phyloP scores from a whole-genome alignment of 2,329 filamentous ascomycete genomes.

The Fusarium armeniacum region DNA sequence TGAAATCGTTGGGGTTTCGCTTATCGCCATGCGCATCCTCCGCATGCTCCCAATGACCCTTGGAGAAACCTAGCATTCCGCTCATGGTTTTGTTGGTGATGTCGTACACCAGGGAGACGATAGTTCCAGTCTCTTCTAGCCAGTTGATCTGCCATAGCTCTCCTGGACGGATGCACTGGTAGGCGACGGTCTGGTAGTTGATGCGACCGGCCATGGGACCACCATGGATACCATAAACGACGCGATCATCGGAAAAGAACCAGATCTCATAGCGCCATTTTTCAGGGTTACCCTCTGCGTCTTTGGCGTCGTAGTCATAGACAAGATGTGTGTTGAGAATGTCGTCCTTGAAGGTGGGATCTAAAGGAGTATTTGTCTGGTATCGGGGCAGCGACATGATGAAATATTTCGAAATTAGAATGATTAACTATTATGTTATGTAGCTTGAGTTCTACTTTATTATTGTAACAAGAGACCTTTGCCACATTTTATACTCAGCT shows the following conservation, averaged over 20 bases:
- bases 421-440: neutral
- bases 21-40: constrained; percentile 69
- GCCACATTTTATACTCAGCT: constrained; percentile 5
- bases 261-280: constrained; percentile 74
- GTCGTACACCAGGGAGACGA: constrained; percentile 69
- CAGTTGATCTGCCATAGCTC: constrained; percentile 73
- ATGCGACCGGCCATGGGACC: constrained; percentile 69
- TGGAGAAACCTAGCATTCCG: constrained; percentile 67
- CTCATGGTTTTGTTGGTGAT: constrained; percentile 64
- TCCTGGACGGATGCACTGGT: constrained; percentile 69
- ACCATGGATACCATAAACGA: constrained; percentile 71
- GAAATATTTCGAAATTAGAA: neutral
- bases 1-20: constrained; percentile 64
- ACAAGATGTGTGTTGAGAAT: constrained; percentile 67
- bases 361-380: constrained; percentile 47
- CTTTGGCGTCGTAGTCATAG: constrained; percentile 68
- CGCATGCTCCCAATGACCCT: constrained; percentile 68
- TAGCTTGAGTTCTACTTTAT: rapidly evolving
- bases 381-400: constrained; percentile 45
- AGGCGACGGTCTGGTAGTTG: constrained; percentile 68
- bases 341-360: constrained; percentile 60
- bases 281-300: constrained; percentile 63
- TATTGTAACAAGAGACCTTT: rapidly evolving
- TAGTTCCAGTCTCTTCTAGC: constrained; percentile 72
- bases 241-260: constrained; percentile 68